These are phyloP conservation scores for Lotus japonicus DNA, from an alignment of 306 rosid genomes.

Conservation along the genomic window DNA sequence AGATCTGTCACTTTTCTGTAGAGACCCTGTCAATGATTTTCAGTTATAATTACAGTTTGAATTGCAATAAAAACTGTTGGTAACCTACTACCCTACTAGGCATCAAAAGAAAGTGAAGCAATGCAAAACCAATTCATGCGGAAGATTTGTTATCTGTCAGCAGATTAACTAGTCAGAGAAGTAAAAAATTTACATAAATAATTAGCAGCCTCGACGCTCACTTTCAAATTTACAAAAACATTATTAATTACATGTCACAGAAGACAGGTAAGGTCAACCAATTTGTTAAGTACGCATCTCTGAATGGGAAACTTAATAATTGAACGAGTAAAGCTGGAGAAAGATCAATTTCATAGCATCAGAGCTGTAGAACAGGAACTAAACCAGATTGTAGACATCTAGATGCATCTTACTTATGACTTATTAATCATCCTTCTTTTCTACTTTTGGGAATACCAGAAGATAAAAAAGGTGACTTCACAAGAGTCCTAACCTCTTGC, in stretches of 20 bases:
- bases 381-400: background rate
- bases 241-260: background rate
- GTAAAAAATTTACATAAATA: no score
- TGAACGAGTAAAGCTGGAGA: background rate
- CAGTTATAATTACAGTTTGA: background rate
- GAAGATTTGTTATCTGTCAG: background rate
- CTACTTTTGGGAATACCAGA: background rate
- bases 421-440: background rate
- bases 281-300: background rate
- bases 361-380: background rate
- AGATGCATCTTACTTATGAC: background rate
- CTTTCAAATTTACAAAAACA: background rate
- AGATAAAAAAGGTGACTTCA: background rate
- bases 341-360: background rate
- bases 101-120: background rate
- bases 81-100: background rate
- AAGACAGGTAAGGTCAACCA: background rate
- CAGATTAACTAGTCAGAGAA: background rate
- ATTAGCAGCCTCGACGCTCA: background rate
- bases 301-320: background rate
- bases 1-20: conserved; percentile 65
- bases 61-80: background rate
- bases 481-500: conserved; percentile 64
- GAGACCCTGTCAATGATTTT: conserved; percentile 60
- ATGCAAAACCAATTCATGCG: background rate